Percentiles rank a stretch among this genome's conserved stretches.
Evolutionary conservation across 257 asterid species (phyloP).

Genomic region (Rauvolfia tetraphylla): DNA sequence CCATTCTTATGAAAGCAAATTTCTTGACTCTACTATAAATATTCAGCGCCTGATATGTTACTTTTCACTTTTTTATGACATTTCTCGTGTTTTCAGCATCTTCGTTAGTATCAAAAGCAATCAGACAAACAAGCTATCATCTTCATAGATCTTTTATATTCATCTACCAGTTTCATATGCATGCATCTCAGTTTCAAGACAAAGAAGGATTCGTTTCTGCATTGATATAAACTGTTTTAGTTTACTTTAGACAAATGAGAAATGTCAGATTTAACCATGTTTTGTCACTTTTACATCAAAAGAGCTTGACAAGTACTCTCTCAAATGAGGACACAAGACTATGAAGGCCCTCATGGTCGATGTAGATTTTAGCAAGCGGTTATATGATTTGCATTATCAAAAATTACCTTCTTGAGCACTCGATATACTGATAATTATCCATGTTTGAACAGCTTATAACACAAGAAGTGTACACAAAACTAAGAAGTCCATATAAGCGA

Average conservation of each 20-base stretch:
- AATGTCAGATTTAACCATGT: neutral
- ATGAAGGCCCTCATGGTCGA: too few relatives aligned
- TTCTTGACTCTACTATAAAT: too few relatives aligned
- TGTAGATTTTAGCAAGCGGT: too few relatives aligned
- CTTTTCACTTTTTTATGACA: neutral
- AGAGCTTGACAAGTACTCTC: neutral
- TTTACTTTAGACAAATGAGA: too few relatives aligned
- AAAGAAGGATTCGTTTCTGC: neutral
- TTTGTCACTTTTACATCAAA: neutral
- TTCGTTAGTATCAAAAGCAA: neutral
- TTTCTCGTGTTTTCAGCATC: neutral
- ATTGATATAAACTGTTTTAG: too few relatives aligned
- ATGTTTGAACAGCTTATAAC: too few relatives aligned
- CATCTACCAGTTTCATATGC: neutral
- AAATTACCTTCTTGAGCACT: too few relatives aligned
- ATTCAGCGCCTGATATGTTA: neutral
- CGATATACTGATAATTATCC: too few relatives aligned
- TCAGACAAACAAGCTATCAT: neutral
- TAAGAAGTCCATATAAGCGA: too few relatives aligned
- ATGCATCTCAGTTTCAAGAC: neutral
- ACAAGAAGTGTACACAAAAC: too few relatives aligned
- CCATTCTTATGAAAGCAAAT: neutral
- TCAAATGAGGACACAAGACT: too few relatives aligned
- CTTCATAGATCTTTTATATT: neutral
- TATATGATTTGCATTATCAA: too few relatives aligned